phyloP scores from a whole-genome alignment of 768 basidiomycete genomes.

The Brasilioporus rufonigricans region DNA sequence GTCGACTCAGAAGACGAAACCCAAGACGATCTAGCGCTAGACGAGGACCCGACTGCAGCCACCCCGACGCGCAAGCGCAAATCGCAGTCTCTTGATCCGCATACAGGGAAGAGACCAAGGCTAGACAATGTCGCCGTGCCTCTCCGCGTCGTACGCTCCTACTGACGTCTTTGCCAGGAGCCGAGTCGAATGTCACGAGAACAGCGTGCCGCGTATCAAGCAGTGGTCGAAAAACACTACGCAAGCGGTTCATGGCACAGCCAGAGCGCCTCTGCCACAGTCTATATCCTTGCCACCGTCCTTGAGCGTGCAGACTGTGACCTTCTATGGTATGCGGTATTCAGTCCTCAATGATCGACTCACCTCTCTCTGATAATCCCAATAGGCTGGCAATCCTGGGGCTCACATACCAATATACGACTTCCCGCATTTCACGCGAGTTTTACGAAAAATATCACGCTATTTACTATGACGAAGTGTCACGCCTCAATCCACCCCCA shows the following conservation, averaged over 20 bases:
- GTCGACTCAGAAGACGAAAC: constrained; percentile 43
- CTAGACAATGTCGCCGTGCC: constrained; percentile 42
- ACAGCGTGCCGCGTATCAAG: constrained; percentile 61
- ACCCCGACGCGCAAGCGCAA: constrained; percentile 49
- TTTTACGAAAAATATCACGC: constrained; percentile 80
- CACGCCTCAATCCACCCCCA: constrained; percentile 74
- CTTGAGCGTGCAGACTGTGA: constrained; percentile 93
- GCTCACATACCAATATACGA: constrained; percentile 88
- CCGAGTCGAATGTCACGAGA: constrained; percentile 64
- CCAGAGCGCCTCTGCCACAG: constrained; percentile 83
- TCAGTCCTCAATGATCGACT: not conserved
- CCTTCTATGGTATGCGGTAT: constrained; percentile 70
- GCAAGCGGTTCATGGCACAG: constrained; percentile 81
- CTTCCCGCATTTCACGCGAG: constrained; percentile 83
- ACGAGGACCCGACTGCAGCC: constrained; percentile 39
- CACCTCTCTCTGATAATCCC: constrained; percentile 5
- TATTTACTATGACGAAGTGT: constrained; percentile 89
- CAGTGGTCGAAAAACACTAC: constrained; percentile 79
- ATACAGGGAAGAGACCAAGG: constrained; percentile 57
- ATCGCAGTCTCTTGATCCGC: constrained; percentile 38
- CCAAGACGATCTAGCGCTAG: constrained; percentile 40
- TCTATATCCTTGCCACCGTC: constrained; percentile 88
- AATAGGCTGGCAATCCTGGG: constrained; percentile 89
- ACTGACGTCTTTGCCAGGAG: constrained; percentile 32
- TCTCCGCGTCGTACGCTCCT: not conserved